Percentiles rank a stretch among this genome's conserved stretches.
Conservation (phyloP, 2,329 filamentous ascomycete genomes). For the Alternaria rosae region DNA sequence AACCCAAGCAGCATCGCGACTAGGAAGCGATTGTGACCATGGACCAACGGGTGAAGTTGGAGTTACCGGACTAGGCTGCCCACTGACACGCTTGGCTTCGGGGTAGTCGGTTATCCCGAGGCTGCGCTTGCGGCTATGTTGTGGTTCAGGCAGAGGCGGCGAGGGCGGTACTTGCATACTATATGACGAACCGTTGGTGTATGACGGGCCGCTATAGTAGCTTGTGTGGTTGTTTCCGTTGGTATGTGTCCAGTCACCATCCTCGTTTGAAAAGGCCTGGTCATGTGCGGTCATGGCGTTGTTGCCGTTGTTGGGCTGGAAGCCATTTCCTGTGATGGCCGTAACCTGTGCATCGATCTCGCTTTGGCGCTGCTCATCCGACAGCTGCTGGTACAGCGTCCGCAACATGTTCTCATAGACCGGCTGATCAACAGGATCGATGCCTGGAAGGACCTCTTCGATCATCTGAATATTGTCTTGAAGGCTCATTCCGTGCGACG, state of each 20-base stretch:
- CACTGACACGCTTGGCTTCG: conserved; percentile 36
- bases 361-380: not conserved
- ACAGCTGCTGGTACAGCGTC: not conserved
- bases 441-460: conserved; percentile 2
- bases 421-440: not conserved
- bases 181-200: not conserved
- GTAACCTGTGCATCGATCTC: not conserved
- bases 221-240: not conserved
- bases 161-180: conserved; percentile 4
- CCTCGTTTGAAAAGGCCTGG: not conserved
- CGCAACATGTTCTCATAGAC: conserved; percentile 7
- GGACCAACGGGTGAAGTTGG: conserved; percentile 27
- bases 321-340: not conserved
- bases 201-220: not conserved
- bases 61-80: conserved; percentile 29
- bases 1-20: conserved; percentile 1
- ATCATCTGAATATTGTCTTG: conserved; percentile 10
- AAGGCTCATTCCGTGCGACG: not conserved
- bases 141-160: conserved; percentile 4
- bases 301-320: not conserved
- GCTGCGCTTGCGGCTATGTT: conserved; percentile 35
- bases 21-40: conserved; percentile 11
- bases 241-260: not conserved
- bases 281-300: not conserved
- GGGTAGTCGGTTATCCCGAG: conserved; percentile 25